A percentile compares a stretch with the other conserved stretches of the same genome.
These are phyloP conservation scores for Aspergillus sp. DNA, from an alignment of 2,329 filamentous ascomycete genomes.

Conservation along the genomic window DNA sequence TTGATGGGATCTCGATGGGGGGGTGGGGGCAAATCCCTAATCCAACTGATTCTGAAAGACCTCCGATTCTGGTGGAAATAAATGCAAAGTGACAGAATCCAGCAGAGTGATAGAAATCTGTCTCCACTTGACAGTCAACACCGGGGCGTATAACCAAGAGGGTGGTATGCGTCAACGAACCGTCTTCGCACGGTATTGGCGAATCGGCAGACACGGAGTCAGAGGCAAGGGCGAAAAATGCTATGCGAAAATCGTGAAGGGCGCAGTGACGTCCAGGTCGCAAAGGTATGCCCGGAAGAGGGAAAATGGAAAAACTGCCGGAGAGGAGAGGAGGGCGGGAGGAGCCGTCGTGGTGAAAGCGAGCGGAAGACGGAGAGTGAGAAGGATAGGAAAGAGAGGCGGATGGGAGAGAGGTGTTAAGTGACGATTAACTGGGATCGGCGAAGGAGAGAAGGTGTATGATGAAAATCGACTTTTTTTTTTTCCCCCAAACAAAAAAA, in stretches of 20 bases:
- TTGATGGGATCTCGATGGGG: not conserved
- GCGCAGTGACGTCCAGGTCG: not conserved
- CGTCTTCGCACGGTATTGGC: not conserved
- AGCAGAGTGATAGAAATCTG: not conserved
- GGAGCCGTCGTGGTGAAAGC: slow-evolving; percentile 6
- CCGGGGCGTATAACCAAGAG: not conserved
- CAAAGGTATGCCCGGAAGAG: not conserved
- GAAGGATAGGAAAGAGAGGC: not conserved
- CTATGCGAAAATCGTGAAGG: not conserved
- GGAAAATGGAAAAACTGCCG: not conserved
- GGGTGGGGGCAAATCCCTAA: not conserved
- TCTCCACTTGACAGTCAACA: not conserved
- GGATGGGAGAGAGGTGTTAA: not conserved
- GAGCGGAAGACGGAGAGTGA: slow-evolving; percentile 5
- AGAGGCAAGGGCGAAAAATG: not conserved
- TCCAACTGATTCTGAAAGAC: not conserved
- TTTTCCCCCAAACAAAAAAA: not conserved
- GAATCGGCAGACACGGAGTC: not conserved
- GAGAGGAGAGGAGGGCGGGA: not conserved
- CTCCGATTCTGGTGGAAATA: not conserved
- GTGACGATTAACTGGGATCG: not conserved
- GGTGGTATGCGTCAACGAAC: not conserved
- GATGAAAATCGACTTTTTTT: not conserved
- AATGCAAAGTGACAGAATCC: not conserved
- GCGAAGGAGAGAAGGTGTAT: not conserved